Evolutionary conservation across 2,329 filamentous ascomycete genomes (phyloP), one percentile per base, ranked within the genome.

Genomic region (Xylaria sp.): DNA sequence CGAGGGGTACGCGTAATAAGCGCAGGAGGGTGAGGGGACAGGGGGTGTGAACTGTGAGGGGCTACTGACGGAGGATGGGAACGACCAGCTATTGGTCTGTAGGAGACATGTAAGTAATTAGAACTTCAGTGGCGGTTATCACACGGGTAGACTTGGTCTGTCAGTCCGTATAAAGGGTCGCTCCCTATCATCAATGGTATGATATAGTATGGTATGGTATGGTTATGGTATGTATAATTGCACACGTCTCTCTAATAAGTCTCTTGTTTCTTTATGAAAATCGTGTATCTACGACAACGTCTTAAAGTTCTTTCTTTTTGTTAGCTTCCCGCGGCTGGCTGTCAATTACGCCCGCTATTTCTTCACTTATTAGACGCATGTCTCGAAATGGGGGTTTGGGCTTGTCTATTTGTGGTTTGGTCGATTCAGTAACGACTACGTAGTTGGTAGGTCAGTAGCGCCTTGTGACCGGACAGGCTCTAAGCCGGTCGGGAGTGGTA

Each of bases 391-490:
- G 16, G 11, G 29, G 3, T 34, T 34, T 13, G 29, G 29, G 11
- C 29, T 34, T 34, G 29, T 11, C 29, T 13, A 13, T 34, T 34
- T 7, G 5, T 34, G 11, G 29, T 34, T 17, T 49, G 24, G 39
- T 24, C 34, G 24, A 42, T 40, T 42, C 20, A 37, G 21, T 26
- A 24, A 45, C 48, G n/a, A 44, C 20, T 41, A 21, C 20, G 41
- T 24, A 40, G 40, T 55, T 40, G 21, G 29, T 13, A 4, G 6
- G 7, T 13, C 2, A 52, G 42, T 50, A 50, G 29, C 16, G 29
- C 26, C 58, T 56, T 61, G 58, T 54, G 55, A 59, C 58, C 55
- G 50, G 55, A 26, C 39, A 49, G 40, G 50, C 50, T 56, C 52
- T 54, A 58, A 58, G 58, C 58, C 52, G 39, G 53, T 41, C 43